Base-by-base conservation (phyloP, 495 filamentous ascomycete species). In the Penicillium silybi region DNA sequence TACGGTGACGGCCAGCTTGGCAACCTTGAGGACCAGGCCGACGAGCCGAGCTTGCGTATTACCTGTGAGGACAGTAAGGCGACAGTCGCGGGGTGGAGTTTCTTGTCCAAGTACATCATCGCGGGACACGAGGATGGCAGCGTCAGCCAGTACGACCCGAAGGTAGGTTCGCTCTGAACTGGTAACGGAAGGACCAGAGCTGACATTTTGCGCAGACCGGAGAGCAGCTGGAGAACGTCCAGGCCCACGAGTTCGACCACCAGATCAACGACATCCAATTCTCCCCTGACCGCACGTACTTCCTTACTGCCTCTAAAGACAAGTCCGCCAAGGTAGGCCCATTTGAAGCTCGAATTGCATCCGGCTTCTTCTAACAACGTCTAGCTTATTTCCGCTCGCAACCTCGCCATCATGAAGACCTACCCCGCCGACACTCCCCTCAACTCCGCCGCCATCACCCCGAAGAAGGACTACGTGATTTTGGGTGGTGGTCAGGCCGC, bases 261-360 rank as follows among this genome's bases (percentile, higher is more conserved):
- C 83, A 80, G 68, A 88, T 98, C 60, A 95, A 87, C 54, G 93
- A 98, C 68, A 82, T 98, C 41, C 95, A 98, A 72, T 96, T 92
- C 87, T 84, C 90, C 37, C 75, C 80, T 23, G 93, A 98, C 78
- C 83, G 93, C 56, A 95, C 93, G 56, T 95, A 96, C 74, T 97
- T 97, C 74, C 91, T 98, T 74, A 97, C 95, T 43, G 85, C 92
- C 48, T 95, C 87, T 52, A 97, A 97, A 72, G 93, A 98, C 80
- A 97, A 97, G 79, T 87, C 87, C 46, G 89, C 93, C 50, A 96
- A 95, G 81, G 88, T 90, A 76, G 29, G 69, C 49, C 34, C 16
- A 29, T 41, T 16, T 15, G 32, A 27, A 6, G 5, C 17, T n/a
- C n/a, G n/a, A n/a, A 9, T 13, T 3, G 19, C 16, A 15, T 11